Evolutionary conservation across 2,329 filamentous ascomycete genomes (phyloP).

Genomic region (Canariomyces notabilis): DNA sequence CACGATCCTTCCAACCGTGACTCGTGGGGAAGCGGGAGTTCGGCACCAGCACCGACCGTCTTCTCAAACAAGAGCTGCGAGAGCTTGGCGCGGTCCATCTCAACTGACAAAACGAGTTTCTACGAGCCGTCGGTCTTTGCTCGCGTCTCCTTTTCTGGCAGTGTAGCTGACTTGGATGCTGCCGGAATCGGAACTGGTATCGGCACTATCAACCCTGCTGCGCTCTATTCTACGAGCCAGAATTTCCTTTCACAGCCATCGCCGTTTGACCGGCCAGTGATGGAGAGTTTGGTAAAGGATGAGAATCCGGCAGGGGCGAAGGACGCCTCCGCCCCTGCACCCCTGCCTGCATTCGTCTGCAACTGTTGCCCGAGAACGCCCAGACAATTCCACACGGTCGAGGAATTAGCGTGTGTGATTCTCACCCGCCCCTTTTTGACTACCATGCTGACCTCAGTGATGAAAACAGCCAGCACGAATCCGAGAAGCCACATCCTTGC

Average conservation of each 20-base stretch:
- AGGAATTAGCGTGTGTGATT: slow-evolving; percentile 18
- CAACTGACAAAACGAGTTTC: slow-evolving; percentile 22
- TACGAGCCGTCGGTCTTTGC: slow-evolving; percentile 19
- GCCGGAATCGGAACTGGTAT: slow-evolving; percentile 2
- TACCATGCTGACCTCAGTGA: not conserved
- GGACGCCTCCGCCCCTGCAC: not conserved
- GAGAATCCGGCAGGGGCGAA: not conserved
- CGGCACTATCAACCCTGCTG: slow-evolving; percentile 11
- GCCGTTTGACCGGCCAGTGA: slow-evolving; percentile 6
- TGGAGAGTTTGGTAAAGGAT: not conserved
- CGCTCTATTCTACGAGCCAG: slow-evolving; percentile 1
- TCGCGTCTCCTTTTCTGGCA: slow-evolving; percentile 6
- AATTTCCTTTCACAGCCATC: slow-evolving; percentile 1
- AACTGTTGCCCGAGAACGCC: slow-evolving; percentile 22
- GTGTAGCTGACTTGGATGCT: slow-evolving; percentile 7
- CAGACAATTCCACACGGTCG: slow-evolving; percentile 15
- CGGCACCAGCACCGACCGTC: slow-evolving; percentile 14
- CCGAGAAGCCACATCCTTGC: slow-evolving; percentile 24
- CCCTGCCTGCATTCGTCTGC: slow-evolving; percentile 19
- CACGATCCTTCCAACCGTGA: slow-evolving; percentile 11
- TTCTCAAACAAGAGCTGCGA: slow-evolving; percentile 22
- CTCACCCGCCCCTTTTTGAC: not conserved
- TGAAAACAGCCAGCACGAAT: slow-evolving; percentile 19
- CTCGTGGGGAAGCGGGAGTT: slow-evolving; percentile 14
- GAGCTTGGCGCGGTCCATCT: slow-evolving; percentile 20